Base-by-base conservation (phyloP, 163 green algal species). In the Chlamydomonas reinhardtii region DNA sequence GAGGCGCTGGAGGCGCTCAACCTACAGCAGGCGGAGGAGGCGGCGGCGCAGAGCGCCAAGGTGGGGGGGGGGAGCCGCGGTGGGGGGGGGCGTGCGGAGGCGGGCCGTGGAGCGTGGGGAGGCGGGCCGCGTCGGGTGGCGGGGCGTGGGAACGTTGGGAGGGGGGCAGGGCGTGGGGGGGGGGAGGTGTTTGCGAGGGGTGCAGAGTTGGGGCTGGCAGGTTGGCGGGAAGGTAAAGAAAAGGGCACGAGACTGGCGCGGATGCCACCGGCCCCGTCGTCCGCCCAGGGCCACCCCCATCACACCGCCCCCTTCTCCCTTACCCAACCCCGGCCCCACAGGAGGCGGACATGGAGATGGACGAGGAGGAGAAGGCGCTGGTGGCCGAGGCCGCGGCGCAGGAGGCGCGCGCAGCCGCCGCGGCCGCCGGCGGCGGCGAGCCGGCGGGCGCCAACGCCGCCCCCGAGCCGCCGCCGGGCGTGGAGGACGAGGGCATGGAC, bases 381-480 rank as follows among this genome's bases (percentile, higher is more conserved):
- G 91, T 99, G 76, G 95, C 94, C 29, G 90, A 97, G 76, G 96
- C 88, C 27, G 91, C 91, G 32, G 90, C 32, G 90, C 91, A 34
- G 86, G 76, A 48, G 79, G 48, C 39, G 70, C 74, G 64, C 20
- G 43, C 22, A 2, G 61, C 48, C 15, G 61, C 64, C 8, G 76
- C 76, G 15, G 76, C 76, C 0, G 77, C 77, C 66, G 66, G 19
- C 62, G 62, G 73, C 76, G 62, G 61, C 76, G 74, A 61, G 27
- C 25, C 74, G 32, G 43, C 65, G 17, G 76, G 76, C 61, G 87
- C 78, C 64, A 79, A 83, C 66, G 87, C 70, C 43, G 83, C 81
- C 17, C 73, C 91, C 74, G 82, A 82, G 17, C 54, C 61, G 34
- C 48, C 48, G 48, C 48, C 48, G 48, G 48, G 48, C 52, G 48